These are phyloP conservation scores for Nemophila menziesii DNA, from an alignment of 257 asterid genomes.

Conservation along the genomic window DNA sequence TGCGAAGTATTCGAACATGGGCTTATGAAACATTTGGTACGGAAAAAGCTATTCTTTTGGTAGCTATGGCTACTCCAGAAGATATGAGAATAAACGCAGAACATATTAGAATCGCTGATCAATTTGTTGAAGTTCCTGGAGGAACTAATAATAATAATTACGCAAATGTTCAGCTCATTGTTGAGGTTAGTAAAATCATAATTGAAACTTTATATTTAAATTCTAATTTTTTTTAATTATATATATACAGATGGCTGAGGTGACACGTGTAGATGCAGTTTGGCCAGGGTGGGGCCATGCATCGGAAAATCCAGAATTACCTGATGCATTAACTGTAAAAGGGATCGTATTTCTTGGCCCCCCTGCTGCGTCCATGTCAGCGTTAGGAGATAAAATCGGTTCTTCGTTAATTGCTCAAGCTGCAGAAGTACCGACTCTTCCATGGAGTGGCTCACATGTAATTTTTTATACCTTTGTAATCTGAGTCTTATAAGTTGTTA, in stretches of 20 bases:
- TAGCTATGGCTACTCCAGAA: conserved; percentile 99
- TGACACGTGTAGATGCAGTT: conserved; percentile 92
- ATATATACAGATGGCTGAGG: conserved; percentile 84
- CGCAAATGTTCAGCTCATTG: conserved; percentile 96
- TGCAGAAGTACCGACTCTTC: conserved; percentile 96
- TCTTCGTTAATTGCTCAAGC: conserved; percentile 98
- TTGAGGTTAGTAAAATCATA: conserved; percentile 54
- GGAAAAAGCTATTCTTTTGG: conserved; percentile 89
- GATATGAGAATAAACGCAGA: conserved; percentile 99
- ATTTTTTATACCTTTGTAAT: conserved; percentile 15
- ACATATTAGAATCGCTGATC: conserved; percentile 98
- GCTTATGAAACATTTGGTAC: conserved; percentile 94
- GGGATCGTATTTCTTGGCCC: conserved; percentile 90
- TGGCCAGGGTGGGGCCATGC: conserved; percentile 99
- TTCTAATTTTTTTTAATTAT: conserved; percentile 1
- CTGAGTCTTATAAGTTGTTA: conserved; percentile 5
- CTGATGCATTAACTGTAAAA: conserved; percentile 79
- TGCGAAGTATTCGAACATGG: conserved; percentile 95
- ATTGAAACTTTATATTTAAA: neutral
- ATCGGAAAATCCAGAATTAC: conserved; percentile 95
- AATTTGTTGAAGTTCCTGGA: conserved; percentile 98
- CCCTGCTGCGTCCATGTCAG: conserved; percentile 86
- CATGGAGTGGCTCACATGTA: conserved; percentile 99
- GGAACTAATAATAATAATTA: conserved; percentile 97
- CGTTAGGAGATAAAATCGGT: conserved; percentile 96